Evolutionary conservation across 2,329 filamentous ascomycete species (phyloP), one percentile per base, ranked within the genome.

Genomic region (Aplosporella prunicola): DNA sequence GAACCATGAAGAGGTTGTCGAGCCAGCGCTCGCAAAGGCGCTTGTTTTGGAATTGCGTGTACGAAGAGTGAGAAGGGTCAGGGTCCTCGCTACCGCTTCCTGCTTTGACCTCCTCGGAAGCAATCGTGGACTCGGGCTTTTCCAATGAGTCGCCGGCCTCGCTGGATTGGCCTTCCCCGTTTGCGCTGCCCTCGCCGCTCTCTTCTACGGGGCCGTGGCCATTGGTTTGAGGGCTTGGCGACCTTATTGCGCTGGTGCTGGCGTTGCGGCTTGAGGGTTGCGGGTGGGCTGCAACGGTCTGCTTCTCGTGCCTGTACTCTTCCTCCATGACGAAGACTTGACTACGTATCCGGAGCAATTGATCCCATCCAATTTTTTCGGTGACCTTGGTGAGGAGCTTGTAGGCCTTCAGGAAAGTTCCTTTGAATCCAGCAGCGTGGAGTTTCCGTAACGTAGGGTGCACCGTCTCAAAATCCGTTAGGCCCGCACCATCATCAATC

Each of bases 251-350:
- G 47, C 87, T 80, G 29, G 80, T 84, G 65, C 86, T 91, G 32
- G 87, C 74, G 56, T 82, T 87, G 29, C 82, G 76, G 51, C 78
- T 80, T 45, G 55, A 46, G 13, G 48, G 27, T 27, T 46, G 46
- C 5, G 53, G 42, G 61, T 59, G 42, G 64, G 53, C 37, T 60
- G 53, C 56, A 32, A 66, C 52, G 13, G 65, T 64, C 40, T 83
- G 78, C 60, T 83, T 85, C 63, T 96, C 91, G 40, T 80, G 82
- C 32, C 91, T 78, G 57, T 98, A 98, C 60, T 98, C 91, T 54
- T 98, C 91, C 58, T 98, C 91, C 91, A 98, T 98, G 32, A 98
- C 91, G 51, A 98, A 98, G 1, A 98, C 91, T 45, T 89, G 88
- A 64, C 89, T 96, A 48, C 91, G 76, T 52, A 93, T 94, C 61